Evolutionary conservation across 2,329 filamentous ascomycete genomes (phyloP).

Genomic region (Fusarium poae): DNA sequence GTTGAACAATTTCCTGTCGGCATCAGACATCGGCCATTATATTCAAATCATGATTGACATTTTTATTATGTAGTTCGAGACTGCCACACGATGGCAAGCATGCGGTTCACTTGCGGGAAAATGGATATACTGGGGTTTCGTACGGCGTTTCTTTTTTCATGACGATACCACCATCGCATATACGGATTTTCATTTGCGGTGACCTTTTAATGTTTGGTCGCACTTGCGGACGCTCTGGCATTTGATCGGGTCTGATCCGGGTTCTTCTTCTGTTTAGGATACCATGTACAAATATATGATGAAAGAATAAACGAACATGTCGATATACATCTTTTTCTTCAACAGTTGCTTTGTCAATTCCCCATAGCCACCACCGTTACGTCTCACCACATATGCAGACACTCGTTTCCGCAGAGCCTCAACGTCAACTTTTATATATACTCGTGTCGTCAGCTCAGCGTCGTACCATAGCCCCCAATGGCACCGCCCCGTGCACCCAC

Average conservation of each 20-base stretch:
- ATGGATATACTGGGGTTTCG: not conserved
- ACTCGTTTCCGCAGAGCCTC: constrained; percentile 27
- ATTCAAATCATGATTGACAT: not conserved
- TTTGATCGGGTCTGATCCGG: not conserved
- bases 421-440: not conserved
- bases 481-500: not conserved
- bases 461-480: constrained; percentile 3
- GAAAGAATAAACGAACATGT: not conserved
- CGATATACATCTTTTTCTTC: not conserved
- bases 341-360: not conserved
- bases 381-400: not conserved
- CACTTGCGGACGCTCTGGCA: not conserved
- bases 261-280: not conserved
- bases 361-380: not conserved
- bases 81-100: not conserved
- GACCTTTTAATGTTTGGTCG: constrained; percentile 1
- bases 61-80: not conserved
- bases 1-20: constrained; percentile 4
- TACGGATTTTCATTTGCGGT: not conserved
- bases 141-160: constrained; percentile 2
- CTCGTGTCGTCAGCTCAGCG: constrained; percentile 1
- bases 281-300: not conserved
- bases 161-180: constrained; percentile 28
- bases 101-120: not conserved
- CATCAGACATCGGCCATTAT: not conserved